phyloP scores from a whole-genome alignment of 495 filamentous ascomycete genomes.

The Ramalina peruviana region DNA sequence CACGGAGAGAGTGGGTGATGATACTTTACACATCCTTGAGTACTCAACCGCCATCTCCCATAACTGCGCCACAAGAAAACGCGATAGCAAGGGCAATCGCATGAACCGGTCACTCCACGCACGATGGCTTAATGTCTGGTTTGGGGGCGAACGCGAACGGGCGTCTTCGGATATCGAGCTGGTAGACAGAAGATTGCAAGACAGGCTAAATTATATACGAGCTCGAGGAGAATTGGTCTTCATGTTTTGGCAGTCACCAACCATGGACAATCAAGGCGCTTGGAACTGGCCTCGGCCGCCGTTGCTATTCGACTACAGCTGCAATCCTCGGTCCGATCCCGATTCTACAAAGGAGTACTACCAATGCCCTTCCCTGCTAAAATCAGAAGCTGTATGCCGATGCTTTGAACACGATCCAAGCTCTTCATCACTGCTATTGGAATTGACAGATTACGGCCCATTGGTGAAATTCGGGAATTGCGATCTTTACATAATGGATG shows the following conservation, averaged over 20 bases:
- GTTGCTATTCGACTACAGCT: background rate
- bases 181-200: background rate
- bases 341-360: background rate
- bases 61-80: background rate
- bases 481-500: too few relatives aligned
- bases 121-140: background rate
- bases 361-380: background rate
- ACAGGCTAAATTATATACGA: background rate
- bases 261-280: background rate
- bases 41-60: constrained; percentile 5
- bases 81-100: background rate
- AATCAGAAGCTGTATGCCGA: background rate
- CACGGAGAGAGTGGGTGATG: background rate
- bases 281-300: background rate
- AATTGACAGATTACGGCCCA: too few relatives aligned
- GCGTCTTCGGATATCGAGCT: too few relatives aligned
- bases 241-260: background rate
- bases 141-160: too few relatives aligned
- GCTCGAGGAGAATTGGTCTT: background rate
- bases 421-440: too few relatives aligned
- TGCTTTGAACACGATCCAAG: background rate
- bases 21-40: background rate
- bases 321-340: background rate
- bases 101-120: background rate
- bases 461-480: background rate